These are phyloP conservation scores for Teratosphaeria gauchensis DNA, from an alignment of 2,329 filamentous ascomycete species.

Conservation along the genomic window DNA sequence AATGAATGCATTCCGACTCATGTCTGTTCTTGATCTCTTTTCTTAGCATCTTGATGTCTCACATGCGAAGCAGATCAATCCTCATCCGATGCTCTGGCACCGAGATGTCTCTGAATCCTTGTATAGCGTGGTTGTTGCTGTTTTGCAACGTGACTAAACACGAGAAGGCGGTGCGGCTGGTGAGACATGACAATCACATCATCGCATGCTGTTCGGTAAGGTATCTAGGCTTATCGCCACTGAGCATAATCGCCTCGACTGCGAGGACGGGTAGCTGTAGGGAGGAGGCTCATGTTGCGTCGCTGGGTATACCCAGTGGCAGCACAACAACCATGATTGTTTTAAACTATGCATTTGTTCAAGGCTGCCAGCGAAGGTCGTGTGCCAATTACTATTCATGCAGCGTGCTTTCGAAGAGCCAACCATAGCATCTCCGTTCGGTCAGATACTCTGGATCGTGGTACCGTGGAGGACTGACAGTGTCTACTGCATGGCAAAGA, in stretches of 20 bases:
- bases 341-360: too few species aligned
- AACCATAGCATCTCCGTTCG: background rate
- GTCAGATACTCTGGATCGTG: too few species aligned
- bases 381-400: background rate
- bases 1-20: background rate
- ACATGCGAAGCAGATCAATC: background rate
- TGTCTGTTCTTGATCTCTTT: background rate
- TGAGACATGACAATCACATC: background rate
- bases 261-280: too few species aligned
- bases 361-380: too few species aligned
- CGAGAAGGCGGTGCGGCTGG: background rate
- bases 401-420: background rate
- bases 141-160: background rate
- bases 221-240: background rate
- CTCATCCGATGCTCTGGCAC: background rate
- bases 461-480: too few species aligned
- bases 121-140: background rate
- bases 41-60: background rate
- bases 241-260: too few species aligned
- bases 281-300: too few species aligned
- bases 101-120: background rate
- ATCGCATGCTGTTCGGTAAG: background rate
- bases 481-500: too few species aligned
- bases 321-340: too few species aligned
- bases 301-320: too few species aligned